Base-by-base conservation (phyloP, 2,329 filamentous ascomycete species). In the Fusarium stilboides region DNA sequence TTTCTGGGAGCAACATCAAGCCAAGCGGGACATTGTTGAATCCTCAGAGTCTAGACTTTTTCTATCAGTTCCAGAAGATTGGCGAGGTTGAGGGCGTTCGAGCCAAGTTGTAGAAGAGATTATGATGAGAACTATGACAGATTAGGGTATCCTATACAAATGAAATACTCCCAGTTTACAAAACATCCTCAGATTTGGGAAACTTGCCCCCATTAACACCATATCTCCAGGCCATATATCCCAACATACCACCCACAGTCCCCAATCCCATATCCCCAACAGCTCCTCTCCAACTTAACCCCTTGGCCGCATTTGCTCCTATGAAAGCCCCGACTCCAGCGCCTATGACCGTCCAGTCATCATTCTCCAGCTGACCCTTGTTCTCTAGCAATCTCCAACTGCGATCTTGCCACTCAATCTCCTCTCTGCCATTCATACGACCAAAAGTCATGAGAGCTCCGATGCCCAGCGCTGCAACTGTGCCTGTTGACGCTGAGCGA, bases 11-110 rank as follows among this genome's bases (percentile, higher is more conserved):
- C 71, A 87, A 81, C 24, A 87, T 96, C 75, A 93, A 91, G 79
- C 87, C 92, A 0, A 93, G 90, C 49, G 92, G 92, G 2, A 95
- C 92, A 6, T 79, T 96, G 73, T 80, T 92, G 54, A 96, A 97
- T 74, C 93, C 93, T 0, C 80, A 91, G 74, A 92, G 91, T 68
- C 79, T 96, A 61, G 85, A 94, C 33, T 95, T 86, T 74, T 96
- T 93, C 75, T 94, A 96, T 72, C 89, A 88, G 74, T 96, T 95
- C 39, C 79, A 80, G 51, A 75, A 77, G 57, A 74, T 81, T 26
- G 78, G 80, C 46, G 74, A 80, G 34, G 64, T 79, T 52, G 63
- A 64, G 7, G 66, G 53, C 5, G 59, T 69, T 50, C 34, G 64
- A 50, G 77, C 79, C 17, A 80, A 77, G 71, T 58, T 80, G 57